A percentile compares a stretch with the other conserved stretches of the same genome.
Conservation (phyloP, 1,284 basidiomycete genomes). For the Microbotryum violaceum region DNA sequence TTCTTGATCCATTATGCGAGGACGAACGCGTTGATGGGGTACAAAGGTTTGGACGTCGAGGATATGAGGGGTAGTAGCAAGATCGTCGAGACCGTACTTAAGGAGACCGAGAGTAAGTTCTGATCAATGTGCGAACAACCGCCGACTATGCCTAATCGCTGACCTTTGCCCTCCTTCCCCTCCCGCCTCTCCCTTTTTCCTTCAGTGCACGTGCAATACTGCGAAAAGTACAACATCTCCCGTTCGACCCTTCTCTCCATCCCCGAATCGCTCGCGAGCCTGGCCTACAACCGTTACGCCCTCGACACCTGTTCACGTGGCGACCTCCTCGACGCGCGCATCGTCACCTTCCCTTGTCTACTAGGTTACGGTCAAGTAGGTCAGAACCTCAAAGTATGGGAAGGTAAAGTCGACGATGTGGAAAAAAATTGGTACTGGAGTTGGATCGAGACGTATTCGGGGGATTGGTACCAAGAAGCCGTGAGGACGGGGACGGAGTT, state of each 20-base stretch:
- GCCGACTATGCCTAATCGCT: background rate
- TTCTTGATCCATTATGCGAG: conserved; percentile 70
- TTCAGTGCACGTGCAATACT: conserved; percentile 46
- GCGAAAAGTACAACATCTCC: conserved; percentile 60
- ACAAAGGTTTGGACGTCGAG: conserved; percentile 61
- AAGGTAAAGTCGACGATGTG: conserved; percentile 50
- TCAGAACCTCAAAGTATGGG: conserved; percentile 49
- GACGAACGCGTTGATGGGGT: conserved; percentile 57
- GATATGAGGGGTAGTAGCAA: conserved; percentile 59
- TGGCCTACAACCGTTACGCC: conserved; percentile 72
- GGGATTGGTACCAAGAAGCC: conserved; percentile 60
- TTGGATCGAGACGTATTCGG: conserved; percentile 37
- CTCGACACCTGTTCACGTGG: conserved; percentile 67
- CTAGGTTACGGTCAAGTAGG: conserved; percentile 94
- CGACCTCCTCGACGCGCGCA: conserved; percentile 62
- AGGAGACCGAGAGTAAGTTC: conserved; percentile 56
- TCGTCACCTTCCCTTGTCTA: conserved; percentile 78
- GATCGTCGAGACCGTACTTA: conserved; percentile 58
- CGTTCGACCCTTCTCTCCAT: conserved; percentile 54
- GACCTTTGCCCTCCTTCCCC: background rate
- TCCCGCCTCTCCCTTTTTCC: background rate
- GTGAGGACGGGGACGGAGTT: conserved; percentile 60
- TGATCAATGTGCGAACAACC: background rate
- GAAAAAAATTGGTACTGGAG: conserved; percentile 60
- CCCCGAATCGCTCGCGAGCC: conserved; percentile 47